Percentiles rank a stretch among this genome's conserved stretches.
These are phyloP conservation scores for Diaporthe nobilis DNA, from an alignment of 2,329 filamentous ascomycete genomes.

Conservation along the genomic window DNA sequence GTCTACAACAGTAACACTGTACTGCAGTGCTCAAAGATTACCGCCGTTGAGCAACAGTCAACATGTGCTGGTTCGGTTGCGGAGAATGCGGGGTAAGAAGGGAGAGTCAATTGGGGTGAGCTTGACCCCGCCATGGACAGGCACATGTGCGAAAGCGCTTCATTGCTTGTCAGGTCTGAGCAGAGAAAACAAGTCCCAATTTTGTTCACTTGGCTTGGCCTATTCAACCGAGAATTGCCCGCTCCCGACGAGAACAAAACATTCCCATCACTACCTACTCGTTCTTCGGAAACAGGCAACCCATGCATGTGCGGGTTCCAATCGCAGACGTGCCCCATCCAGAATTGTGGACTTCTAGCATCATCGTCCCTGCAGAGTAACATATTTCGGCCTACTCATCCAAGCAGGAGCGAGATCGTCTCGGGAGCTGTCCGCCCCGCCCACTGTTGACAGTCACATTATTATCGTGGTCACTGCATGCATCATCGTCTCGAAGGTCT, in stretches of 20 bases:
- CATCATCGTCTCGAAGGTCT: not conserved
- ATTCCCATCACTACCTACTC: not conserved
- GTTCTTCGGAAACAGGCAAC: not conserved
- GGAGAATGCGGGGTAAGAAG: conserved; percentile 26
- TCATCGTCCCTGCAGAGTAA: conserved; percentile 32
- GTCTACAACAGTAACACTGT: not conserved
- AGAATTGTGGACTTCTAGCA: conserved; percentile 20
- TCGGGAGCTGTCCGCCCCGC: conserved; percentile 15
- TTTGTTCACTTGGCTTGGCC: not conserved
- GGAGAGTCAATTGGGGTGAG: not conserved
- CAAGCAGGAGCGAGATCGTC: conserved; percentile 25
- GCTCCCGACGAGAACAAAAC: not conserved
- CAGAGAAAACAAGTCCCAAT: not conserved
- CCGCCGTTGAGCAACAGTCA: not conserved
- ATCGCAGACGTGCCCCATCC: not conserved
- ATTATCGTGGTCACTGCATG: conserved; percentile 8
- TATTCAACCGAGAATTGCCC: conserved; percentile 28
- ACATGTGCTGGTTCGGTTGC: not conserved
- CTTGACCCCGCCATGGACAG: conserved; percentile 2
- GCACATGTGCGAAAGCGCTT: conserved; percentile 1
- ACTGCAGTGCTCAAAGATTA: not conserved
- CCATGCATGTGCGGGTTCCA: conserved; percentile 5
- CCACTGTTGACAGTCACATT: not conserved
- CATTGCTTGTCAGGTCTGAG: not conserved
- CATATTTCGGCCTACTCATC: conserved; percentile 23